Evolutionary conservation across 2,329 filamentous ascomycete species (phyloP), one percentile per base, ranked within the genome.

Genomic region (Trichoderma brevicompactum): DNA sequence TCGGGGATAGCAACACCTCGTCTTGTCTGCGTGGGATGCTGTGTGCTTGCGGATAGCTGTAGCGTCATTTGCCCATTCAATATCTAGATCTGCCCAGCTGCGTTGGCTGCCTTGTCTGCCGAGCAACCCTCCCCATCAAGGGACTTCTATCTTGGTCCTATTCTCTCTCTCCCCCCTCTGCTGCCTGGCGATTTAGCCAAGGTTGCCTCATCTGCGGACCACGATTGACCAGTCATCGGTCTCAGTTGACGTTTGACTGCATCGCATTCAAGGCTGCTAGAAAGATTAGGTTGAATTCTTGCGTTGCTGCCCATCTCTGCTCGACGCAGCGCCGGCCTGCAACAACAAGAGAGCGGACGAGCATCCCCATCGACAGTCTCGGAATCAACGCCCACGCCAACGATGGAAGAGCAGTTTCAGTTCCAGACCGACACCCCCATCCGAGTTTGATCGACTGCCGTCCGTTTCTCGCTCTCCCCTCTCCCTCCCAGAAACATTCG

Each of bases 331-430:
- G 38, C 58, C 59, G 52, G 23, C 23, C 23, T 28, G 23, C 23
- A 2, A 5, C 23, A 43, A 23, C 36, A 23, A 49, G 55, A 54
- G 64, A 61, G 59, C 48, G 52, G 61, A 48, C 65, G 52, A 44
- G 49, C 53, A 59, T 64, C 41, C 56, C 36, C 53, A 50, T 43
- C 23, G 43, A 65, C 41, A 19, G 41, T 55, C 23, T 36, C 36
- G 40, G 38, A 65, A 43, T 56, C 50, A 63, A 48, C 38, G 43
- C 67, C 68, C 41, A 55, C 66, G 63, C 65, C 63, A 72, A 70
- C 73, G 69, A 76, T 76, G 74, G 74, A 74, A 74, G 70, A 75
- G 72, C 69, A 75, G 74, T 69, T 74, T 71, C 72, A 70, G 66
- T 75, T 69, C 69, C 72, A 70, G 72, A 71, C 70, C 72, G 72